phyloP scores from a whole-genome alignment of 148 eudicot species.

The Fagopyrum homotropicum region DNA sequence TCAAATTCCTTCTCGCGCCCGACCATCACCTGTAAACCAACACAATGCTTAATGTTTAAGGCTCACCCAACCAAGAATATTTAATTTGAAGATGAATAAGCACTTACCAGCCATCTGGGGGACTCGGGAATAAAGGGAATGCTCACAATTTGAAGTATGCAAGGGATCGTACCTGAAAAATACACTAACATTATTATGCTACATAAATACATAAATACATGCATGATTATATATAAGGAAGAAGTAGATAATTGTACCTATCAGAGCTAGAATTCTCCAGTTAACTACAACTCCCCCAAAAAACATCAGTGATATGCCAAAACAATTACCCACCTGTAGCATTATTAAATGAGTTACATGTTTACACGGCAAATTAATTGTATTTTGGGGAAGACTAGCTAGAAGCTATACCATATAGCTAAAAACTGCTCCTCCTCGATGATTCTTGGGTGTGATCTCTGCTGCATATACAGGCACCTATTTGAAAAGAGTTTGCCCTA shows the following conservation, averaged over 20 bases:
- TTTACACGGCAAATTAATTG: not conserved
- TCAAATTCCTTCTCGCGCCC: slow-evolving; percentile 38
- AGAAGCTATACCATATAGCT: slow-evolving; percentile 18
- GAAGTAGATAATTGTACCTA: slow-evolving; percentile 21
- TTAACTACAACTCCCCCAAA: slow-evolving; percentile 26
- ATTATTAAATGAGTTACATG: not conserved
- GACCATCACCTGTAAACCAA: slow-evolving; percentile 39
- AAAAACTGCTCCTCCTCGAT: slow-evolving; percentile 22
- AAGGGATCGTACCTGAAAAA: slow-evolving; percentile 45
- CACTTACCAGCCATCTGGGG: slow-evolving; percentile 69
- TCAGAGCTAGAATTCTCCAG: slow-evolving; percentile 43
- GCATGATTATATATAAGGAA: not conserved
- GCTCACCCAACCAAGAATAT: not conserved
- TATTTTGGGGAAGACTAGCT: not conserved
- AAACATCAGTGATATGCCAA: slow-evolving; percentile 31
- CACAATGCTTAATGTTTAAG: not conserved
- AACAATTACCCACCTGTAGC: slow-evolving; percentile 28
- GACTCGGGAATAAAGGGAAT: slow-evolving; percentile 56
- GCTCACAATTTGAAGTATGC: slow-evolving; percentile 38
- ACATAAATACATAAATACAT: not conserved
- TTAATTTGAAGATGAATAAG: not conserved
- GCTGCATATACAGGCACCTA: slow-evolving; percentile 25
- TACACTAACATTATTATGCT: not conserved
- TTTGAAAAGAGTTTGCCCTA: not conserved
- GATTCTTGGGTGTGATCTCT: slow-evolving; percentile 29